Evolutionary conservation across 345 rosid species (phyloP).

Genomic region (Erysimum cheiranthoides): DNA sequence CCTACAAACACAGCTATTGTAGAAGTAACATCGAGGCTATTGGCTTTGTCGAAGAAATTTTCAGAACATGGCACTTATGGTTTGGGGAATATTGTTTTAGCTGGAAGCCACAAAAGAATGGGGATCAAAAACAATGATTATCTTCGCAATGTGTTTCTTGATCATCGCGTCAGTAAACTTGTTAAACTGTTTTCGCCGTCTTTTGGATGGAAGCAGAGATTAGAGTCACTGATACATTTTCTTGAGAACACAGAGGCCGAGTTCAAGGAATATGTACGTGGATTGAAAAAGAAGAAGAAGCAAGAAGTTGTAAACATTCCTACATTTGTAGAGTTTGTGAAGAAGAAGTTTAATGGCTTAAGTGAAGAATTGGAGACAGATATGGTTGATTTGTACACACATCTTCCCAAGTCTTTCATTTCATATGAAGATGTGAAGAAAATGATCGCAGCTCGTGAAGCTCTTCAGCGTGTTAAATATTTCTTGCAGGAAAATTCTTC

Average conservation of each 20-base stretch:
- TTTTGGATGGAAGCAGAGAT: constrained; percentile 38
- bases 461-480: constrained; percentile 22
- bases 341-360: not conserved
- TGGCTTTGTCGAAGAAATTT: constrained; percentile 9
- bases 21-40: constrained; percentile 44
- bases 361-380: constrained; percentile 16
- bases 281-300: not conserved
- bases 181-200: not conserved
- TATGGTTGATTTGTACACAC: constrained; percentile 46
- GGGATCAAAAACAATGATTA: constrained; percentile 2
- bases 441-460: constrained; percentile 34
- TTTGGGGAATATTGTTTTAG: constrained; percentile 44
- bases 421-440: constrained; percentile 24
- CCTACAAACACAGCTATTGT: constrained; percentile 51
- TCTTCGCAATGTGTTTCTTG: constrained; percentile 45
- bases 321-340: constrained; percentile 25
- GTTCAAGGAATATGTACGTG: constrained; percentile 3
- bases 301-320: not conserved
- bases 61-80: not conserved
- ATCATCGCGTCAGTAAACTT: constrained; percentile 42
- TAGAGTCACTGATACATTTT: constrained; percentile 35
- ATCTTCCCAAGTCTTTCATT: constrained; percentile 42
- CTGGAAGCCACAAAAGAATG: constrained; percentile 43
- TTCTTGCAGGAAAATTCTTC: not conserved
- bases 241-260: constrained; percentile 32